A percentile compares a stretch with the other conserved stretches of the same genome.
These are phyloP conservation scores for Sphagnum fallax DNA, from an alignment of 228 moss, liverwort and hornwort species.

Conservation along the genomic window DNA sequence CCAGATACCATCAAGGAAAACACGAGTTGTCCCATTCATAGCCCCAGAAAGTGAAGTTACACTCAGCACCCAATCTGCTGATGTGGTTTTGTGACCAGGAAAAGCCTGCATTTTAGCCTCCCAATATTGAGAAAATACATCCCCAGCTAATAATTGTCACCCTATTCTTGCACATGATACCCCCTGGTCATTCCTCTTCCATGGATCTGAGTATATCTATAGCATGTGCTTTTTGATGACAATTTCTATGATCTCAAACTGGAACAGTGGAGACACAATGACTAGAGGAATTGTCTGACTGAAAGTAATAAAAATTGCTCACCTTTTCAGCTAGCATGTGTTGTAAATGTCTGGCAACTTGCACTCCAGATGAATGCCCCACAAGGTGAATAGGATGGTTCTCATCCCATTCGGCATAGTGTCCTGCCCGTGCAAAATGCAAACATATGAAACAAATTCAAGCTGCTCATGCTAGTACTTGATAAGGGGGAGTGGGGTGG, in stretches of 20 bases:
- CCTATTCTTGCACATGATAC: no score
- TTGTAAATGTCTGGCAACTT: constrained; percentile 69
- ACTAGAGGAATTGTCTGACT: no score
- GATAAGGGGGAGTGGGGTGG: no score
- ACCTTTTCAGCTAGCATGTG: constrained; percentile 83
- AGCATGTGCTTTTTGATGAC: no score
- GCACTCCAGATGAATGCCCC: constrained; percentile 89
- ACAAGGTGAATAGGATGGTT: constrained; percentile 79
- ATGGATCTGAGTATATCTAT: no score
- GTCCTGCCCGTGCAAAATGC: constrained; percentile 24
- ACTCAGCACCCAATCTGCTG: constrained; percentile 83
- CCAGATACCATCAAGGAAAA: constrained; percentile 59
- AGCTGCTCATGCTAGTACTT: no score
- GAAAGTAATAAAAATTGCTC: not conserved
- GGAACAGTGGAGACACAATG: no score
- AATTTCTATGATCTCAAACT: no score
- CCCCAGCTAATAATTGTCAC: no score
- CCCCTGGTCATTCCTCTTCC: no score
- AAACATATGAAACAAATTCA: no score
- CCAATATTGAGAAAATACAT: no score
- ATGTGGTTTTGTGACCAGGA: constrained; percentile 60
- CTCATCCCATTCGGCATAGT: constrained; percentile 71
- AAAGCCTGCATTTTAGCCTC: constrained; percentile 34
- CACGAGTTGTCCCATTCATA: constrained; percentile 86
- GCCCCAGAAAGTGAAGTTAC: constrained; percentile 80